These are phyloP conservation scores for Termitomyces sp. DNA, from an alignment of 768 basidiomycete genomes.

Conservation along the genomic window DNA sequence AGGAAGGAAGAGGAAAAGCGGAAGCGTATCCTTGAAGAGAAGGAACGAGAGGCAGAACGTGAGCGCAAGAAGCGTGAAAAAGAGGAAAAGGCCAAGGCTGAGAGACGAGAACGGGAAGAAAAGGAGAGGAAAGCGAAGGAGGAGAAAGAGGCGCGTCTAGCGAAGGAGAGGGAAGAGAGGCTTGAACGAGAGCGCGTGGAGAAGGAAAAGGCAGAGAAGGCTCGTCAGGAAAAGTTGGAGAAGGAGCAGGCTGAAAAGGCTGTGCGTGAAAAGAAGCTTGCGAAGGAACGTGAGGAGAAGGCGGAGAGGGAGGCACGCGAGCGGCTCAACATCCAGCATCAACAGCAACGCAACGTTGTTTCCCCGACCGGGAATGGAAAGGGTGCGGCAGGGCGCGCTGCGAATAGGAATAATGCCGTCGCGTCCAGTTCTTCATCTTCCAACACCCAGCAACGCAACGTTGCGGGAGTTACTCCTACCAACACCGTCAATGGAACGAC, in stretches of 20 bases:
- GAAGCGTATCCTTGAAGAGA: slow-evolving; percentile 75
- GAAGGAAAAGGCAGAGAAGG: slow-evolving; percentile 38
- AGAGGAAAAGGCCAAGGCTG: slow-evolving; percentile 69
- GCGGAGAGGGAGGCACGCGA: slow-evolving; percentile 29
- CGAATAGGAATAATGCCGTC: slow-evolving; percentile 43
- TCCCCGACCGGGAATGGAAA: slow-evolving; percentile 26
- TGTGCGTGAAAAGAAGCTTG: slow-evolving; percentile 29
- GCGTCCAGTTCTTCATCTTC: slow-evolving; percentile 45
- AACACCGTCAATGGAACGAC: slow-evolving; percentile 41
- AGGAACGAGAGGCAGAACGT: slow-evolving; percentile 74
- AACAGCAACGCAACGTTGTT: slow-evolving; percentile 51
- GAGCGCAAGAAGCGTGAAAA: slow-evolving; percentile 74
- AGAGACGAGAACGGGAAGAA: slow-evolving; percentile 70
- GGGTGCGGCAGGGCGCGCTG: slow-evolving; percentile 44
- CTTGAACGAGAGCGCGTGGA: slow-evolving; percentile 45
- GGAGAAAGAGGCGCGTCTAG: slow-evolving; percentile 62
- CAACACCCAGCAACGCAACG: slow-evolving; percentile 14
- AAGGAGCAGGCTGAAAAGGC: slow-evolving; percentile 43
- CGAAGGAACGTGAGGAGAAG: slow-evolving; percentile 30
- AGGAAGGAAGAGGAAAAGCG: slow-evolving; percentile 84
- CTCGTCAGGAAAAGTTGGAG: slow-evolving; percentile 31
- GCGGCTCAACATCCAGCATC: slow-evolving; percentile 33
- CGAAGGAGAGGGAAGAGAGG: slow-evolving; percentile 61
- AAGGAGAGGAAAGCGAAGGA: slow-evolving; percentile 65
- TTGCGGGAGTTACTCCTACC: slow-evolving; percentile 33